Evolutionary conservation across 2,329 filamentous ascomycete species (phyloP).

Genomic region (Colletotrichum australisinense): DNA sequence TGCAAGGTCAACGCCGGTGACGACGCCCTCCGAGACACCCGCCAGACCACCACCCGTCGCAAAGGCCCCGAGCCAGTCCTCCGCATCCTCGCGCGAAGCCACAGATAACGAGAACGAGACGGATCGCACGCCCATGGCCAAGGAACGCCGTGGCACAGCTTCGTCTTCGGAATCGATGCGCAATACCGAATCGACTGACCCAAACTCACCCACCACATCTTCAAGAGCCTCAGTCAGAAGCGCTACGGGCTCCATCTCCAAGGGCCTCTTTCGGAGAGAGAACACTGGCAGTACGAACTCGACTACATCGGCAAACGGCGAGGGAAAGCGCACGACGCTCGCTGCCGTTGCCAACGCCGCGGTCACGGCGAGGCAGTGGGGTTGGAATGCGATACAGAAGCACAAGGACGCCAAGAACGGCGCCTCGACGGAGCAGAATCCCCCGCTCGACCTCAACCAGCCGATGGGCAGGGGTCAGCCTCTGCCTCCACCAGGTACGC

Average conservation of each 20-base stretch:
- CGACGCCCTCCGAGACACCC: conserved; percentile 52
- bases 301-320: conserved; percentile 48
- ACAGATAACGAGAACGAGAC: conserved; percentile 51
- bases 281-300: conserved; percentile 49
- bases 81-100: conserved; percentile 59
- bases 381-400: conserved; percentile 66
- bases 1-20: conserved; percentile 66
- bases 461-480: conserved; percentile 88
- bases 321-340: conserved; percentile 61
- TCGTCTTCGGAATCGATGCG: conserved; percentile 50
- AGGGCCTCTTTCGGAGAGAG: conserved; percentile 55
- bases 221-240: conserved; percentile 51
- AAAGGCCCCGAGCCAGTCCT: conserved; percentile 59
- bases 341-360: conserved; percentile 68
- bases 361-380: conserved; percentile 68
- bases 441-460: conserved; percentile 61
- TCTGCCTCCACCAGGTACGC: conserved; percentile 82
- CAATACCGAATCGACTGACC: conserved; percentile 45
- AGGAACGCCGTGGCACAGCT: conserved; percentile 50
- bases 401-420: conserved; percentile 55
- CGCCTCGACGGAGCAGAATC: conserved; percentile 30
- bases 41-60: conserved; percentile 50
- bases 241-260: conserved; percentile 51
- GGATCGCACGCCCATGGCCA: conserved; percentile 41
- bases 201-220: conserved; percentile 37